Conservation (phyloP, 176 grass and related monocot species). For the Thalia dealbata region DNA sequence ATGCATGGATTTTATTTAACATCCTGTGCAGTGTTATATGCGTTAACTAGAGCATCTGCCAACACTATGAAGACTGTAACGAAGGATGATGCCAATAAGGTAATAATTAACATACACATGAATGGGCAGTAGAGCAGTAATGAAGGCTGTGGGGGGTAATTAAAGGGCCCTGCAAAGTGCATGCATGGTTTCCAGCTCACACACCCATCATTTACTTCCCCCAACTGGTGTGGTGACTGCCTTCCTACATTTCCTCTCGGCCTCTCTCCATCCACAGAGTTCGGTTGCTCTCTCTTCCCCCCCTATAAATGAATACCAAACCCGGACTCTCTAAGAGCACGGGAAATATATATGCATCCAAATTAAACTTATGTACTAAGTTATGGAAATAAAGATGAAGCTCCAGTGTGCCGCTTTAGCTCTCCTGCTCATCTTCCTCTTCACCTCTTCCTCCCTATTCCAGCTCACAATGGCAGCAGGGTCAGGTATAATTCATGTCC, state of each 20-base stretch:
- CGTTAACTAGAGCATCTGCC: no score
- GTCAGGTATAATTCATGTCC: slow-evolving; percentile 18
- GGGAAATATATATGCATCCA: no score
- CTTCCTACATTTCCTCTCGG: not conserved
- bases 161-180: not conserved
- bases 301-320: not conserved
- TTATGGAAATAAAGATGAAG: slow-evolving; percentile 12
- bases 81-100: no score
- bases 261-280: not conserved
- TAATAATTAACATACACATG: no score
- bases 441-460: slow-evolving; percentile 18
- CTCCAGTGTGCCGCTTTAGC: slow-evolving; percentile 6
- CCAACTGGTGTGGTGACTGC: no score
- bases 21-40: no score
- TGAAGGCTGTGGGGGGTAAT: not conserved
- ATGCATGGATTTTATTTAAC: no score
- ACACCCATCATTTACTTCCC: not conserved
- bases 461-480: slow-evolving; percentile 17
- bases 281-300: not conserved
- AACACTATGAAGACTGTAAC: no score
- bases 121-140: not conserved
- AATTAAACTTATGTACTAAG: no score
- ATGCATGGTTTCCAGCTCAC: not conserved
- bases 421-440: slow-evolving; percentile 23
- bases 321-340: not conserved